Conservation (phyloP, 108 stramenopile species). For the Cyclotella baltica region DNA sequence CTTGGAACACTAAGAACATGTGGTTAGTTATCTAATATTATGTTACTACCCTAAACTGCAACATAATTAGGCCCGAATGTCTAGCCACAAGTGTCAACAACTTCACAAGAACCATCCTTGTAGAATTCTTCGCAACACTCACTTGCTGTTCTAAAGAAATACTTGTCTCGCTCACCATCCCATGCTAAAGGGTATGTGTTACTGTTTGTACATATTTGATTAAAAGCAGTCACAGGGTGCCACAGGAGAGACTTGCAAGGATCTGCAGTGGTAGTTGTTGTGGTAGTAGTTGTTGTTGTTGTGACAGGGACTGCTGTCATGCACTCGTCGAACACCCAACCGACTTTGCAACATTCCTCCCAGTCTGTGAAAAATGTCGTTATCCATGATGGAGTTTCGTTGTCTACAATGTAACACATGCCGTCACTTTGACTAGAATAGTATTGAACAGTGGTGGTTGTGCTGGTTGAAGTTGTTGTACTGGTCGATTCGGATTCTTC, state of each 20-base stretch:
- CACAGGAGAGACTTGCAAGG: neutral
- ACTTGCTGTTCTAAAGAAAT: neutral
- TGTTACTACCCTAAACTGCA: too few relatives aligned
- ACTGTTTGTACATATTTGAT: neutral
- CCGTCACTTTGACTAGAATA: slow-evolving; percentile 2
- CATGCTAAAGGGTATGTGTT: neutral
- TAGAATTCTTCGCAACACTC: neutral
- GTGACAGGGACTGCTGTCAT: neutral
- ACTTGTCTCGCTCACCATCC: neutral
- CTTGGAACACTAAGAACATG: too few relatives aligned
- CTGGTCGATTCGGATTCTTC: neutral
- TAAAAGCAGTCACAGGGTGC: neutral
- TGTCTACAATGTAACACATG: neutral
- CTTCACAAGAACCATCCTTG: neutral
- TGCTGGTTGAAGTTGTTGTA: neutral
- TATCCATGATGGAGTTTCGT: neutral
- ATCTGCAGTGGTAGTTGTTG: neutral
- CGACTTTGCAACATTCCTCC: neutral
- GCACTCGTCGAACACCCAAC: neutral
- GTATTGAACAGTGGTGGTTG: neutral
- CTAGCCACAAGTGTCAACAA: slow-evolving; percentile 3
- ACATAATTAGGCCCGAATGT: neutral
- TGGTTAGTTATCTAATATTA: too few relatives aligned
- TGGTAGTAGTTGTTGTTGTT: neutral
- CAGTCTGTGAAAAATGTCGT: neutral